Evolutionary conservation across 441 rosid species (phyloP), one percentile per base, ranked within the genome.

Genomic region (Eutrema salsugineum): DNA sequence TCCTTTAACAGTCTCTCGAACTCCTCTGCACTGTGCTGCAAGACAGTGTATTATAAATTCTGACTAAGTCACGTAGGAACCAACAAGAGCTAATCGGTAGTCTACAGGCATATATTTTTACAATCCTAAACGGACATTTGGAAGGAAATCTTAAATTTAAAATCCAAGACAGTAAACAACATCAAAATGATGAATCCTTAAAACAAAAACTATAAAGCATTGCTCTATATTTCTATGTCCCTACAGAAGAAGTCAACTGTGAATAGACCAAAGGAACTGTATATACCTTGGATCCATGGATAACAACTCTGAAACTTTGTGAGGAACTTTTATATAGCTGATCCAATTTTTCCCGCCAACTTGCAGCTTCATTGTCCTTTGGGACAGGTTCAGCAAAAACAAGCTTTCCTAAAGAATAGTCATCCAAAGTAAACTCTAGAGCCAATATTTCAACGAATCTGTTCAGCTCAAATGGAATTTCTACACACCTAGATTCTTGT

Each of bases 11-110:
- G 80, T 75, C 91, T 91, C 86, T 95, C 98, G 36, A 95, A 95
- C 79, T 95, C 93, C 71, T 93, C 92, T 84, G 98, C 97, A 81
- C 96, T 93, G 82, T 95, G 99, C 99, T 95, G 97, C 83, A 91
- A 85, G 78, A 81, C 66, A 71, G 77, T 67, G 79, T 66, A 67
- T 63, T 73, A 80, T 70, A 73, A 24, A 64, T 43, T 57, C 72
- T 67, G 46, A 63, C 61, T 71, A 74, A 74, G 50, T 66, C 53
- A 77, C 20, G 30, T 59, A 59, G 66, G 38, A 56, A 51, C 53
- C 35, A 77, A 40, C 50, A 62, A 32, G 15, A 62, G 50, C 39
- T 61, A 49, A 66, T 65, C 4, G 12, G 40, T 19, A 44, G 20
- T 38, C 38, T 39, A 61, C 19, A 32, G 15, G 53, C n/a, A 56